Evolutionary conservation across 129 eudicot genomes (phyloP), one percentile per base, ranked within the genome.

Genomic region (Calendula officinalis): DNA sequence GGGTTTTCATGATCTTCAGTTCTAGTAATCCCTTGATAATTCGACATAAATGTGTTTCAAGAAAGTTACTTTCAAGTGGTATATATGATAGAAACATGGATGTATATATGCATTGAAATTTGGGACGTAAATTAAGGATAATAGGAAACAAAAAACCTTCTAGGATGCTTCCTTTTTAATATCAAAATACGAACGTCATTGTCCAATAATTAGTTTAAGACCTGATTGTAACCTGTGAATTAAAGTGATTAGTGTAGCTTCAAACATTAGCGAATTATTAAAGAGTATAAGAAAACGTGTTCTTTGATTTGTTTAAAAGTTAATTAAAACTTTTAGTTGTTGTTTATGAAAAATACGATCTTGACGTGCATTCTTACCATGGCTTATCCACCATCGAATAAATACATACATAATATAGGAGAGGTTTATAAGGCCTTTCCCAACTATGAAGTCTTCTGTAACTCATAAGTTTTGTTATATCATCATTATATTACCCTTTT

Each of bases 131-230:
- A 56, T 34, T 35, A 56, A 6, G 43, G 11, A 8, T 12, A 56
- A 3, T 56, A 35, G 9, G 45, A 34, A 6, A 41, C 10, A 5
- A 17, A 10, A 33, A 63, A 56, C 38, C 8, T 56, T 9, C 8
- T 1, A 33, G 12, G 76, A 61, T 62, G 76, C 69, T 62, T 42
- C 69, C 63, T 33, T 62, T 53, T 32, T 8, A 16, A 53, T 71
- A 62, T 71, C 13, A 39, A 7, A 70, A 70, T 60, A 45, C 8
- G 39, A 71, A 72, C 44, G 77, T 63, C 77, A 63, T 56, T 53
- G 8, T 72, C 77, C 17, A 43, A 32, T 3, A 17, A 17, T 22
- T 62, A 72, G 56, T 41, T 61, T 17, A 14, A 39, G 39, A 70
- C 38, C 14, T n/a, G 51, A 70, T 36, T 48, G 10, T 60, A 60